phyloP scores from a whole-genome alignment of 2,329 filamentous ascomycete genomes.

The Huntiella savannae region DNA sequence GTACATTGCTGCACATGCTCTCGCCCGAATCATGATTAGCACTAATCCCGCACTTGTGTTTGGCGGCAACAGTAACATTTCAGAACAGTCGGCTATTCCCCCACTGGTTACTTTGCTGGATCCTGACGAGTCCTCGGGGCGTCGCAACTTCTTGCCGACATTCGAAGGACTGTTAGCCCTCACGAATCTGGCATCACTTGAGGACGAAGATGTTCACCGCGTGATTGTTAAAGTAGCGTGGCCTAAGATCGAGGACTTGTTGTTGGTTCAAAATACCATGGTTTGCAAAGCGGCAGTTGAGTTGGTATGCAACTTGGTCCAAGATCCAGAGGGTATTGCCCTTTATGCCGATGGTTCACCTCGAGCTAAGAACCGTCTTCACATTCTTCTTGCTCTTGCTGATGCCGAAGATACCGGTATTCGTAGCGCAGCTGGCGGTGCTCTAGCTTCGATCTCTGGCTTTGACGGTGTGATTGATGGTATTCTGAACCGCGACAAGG shows the following conservation, averaged over 20 bases:
- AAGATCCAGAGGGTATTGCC: conserved; percentile 43
- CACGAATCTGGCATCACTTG: conserved; percentile 76
- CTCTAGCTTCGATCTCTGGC: conserved; percentile 64
- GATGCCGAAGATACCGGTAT: conserved; percentile 70
- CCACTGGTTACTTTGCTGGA: conserved; percentile 60
- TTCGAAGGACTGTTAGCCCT: conserved; percentile 85
- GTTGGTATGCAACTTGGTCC: conserved; percentile 77
- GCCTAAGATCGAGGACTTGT: conserved; percentile 60
- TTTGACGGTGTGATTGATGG: conserved; percentile 56
- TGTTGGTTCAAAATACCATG: conserved; percentile 56
- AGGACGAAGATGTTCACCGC: conserved; percentile 43
- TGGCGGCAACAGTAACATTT: conserved; percentile 50
- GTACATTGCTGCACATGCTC: conserved; percentile 54
- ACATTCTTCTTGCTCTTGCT: conserved; percentile 70
- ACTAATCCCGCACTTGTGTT: conserved; percentile 75
- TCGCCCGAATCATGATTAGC: conserved; percentile 72
- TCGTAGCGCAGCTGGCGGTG: conserved; percentile 68
- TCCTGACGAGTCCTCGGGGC: conserved; percentile 40
- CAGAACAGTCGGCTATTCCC: conserved; percentile 62
- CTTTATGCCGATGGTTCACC: conserved; percentile 49
- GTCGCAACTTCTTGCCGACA: conserved; percentile 63
- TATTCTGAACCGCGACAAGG: conserved; percentile 51
- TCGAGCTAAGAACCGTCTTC: conserved; percentile 53
- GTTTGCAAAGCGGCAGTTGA: conserved; percentile 74
- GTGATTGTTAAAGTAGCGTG: conserved; percentile 58